A percentile compares a stretch with the other conserved stretches of the same genome.
phyloP scores from a whole-genome alignment of 208 protist genomes.

The Crithidia sp. region DNA sequence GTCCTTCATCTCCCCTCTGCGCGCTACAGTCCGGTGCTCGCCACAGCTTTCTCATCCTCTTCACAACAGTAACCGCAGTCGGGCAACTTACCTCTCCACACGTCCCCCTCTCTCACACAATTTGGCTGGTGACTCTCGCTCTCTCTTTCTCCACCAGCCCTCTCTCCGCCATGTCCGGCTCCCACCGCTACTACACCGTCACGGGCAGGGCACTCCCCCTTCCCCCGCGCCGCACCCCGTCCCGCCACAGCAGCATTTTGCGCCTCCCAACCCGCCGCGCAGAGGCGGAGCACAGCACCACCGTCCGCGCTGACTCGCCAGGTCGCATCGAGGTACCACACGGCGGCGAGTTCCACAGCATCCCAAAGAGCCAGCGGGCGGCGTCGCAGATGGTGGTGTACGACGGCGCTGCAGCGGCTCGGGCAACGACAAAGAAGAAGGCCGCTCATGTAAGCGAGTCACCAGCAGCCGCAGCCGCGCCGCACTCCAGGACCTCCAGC shows the following conservation, averaged over 20 bases:
- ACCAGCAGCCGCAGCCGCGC: not conserved
- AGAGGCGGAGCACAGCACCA: conserved; percentile 26
- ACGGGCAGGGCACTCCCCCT: conserved; percentile 61
- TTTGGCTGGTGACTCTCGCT: not conserved
- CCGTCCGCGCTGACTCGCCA: conserved; percentile 9
- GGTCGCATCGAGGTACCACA: conserved; percentile 16
- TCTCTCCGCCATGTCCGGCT: conserved; percentile 43
- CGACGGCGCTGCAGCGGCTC: not conserved
- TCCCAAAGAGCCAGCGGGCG: conserved; percentile 12
- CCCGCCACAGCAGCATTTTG: conserved; percentile 49
- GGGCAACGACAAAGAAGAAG: not conserved
- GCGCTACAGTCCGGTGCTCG: not conserved
- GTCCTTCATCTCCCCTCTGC: not conserved
- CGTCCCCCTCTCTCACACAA: too few relatives aligned
- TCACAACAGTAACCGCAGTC: not conserved
- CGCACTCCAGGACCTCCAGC: not conserved
- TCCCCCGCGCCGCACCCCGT: conserved; percentile 58
- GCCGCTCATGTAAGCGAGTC: not conserved
- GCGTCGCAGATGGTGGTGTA: conserved; percentile 35
- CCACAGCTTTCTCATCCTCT: conserved; percentile 6
- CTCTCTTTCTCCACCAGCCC: not conserved
- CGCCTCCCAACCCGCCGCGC: conserved; percentile 64
- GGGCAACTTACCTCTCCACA: too few relatives aligned
- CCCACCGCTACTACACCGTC: conserved; percentile 45
- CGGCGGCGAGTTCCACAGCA: conserved; percentile 16